These are phyloP conservation scores for Gaeumannomyces sp. DNA, from an alignment of 2,329 filamentous ascomycete genomes.

Conservation along the genomic window DNA sequence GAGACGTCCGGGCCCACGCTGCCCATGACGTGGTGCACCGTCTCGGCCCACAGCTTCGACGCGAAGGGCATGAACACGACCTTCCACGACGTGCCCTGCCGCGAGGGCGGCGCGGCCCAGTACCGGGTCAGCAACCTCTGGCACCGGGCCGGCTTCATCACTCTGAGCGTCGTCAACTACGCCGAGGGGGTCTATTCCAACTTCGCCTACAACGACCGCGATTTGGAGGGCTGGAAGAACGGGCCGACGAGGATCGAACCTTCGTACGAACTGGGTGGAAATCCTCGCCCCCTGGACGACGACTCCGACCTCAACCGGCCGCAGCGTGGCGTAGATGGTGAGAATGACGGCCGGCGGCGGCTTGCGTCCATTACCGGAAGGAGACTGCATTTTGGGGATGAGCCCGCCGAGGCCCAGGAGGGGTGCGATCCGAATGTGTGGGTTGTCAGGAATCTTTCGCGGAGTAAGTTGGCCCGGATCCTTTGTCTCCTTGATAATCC, in stretches of 20 bases:
- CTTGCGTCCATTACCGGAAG: neutral
- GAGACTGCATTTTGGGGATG: neutral
- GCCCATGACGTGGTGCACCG: neutral
- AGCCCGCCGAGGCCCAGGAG: neutral
- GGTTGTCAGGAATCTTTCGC: slow-evolving; percentile 4
- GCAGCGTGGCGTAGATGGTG: neutral
- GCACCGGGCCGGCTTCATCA: slow-evolving; percentile 1
- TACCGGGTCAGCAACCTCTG: slow-evolving; percentile 3
- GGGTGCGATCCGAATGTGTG: slow-evolving; percentile 2
- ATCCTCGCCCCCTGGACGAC: neutral
- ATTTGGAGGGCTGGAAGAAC: neutral
- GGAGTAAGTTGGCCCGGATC: neutral
- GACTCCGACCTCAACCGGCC: too few relatives aligned
- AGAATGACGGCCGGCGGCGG: neutral
- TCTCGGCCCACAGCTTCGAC: neutral
- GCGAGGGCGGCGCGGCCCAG: neutral
- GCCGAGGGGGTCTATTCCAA: neutral
- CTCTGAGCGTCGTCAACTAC: slow-evolving; percentile 1
- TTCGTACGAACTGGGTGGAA: slow-evolving; percentile 1
- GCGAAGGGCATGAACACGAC: neutral
- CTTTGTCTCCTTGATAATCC: neutral
- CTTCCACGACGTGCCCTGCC: neutral
- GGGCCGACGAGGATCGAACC: neutral
- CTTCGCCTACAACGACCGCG: slow-evolving; percentile 4
- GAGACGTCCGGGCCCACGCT: neutral